Conservation (phyloP, 495 filamentous ascomycete genomes). For the Lophiostoma macrostomum region DNA sequence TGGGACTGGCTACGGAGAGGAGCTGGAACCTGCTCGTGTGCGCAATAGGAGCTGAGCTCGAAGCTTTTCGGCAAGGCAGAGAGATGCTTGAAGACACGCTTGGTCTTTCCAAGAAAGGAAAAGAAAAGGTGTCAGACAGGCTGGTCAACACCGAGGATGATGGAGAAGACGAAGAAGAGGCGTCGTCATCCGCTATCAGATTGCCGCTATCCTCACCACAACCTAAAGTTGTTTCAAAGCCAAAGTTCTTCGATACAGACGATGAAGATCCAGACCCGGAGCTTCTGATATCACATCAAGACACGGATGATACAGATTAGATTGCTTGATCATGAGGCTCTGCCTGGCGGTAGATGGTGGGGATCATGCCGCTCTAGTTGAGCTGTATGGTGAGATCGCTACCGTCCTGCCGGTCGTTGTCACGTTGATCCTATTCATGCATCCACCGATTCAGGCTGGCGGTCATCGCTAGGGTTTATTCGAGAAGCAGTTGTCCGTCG, state of each 20-base stretch:
- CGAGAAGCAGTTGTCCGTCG: too few species aligned
- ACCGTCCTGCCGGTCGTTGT: too few species aligned
- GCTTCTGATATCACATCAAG: conserved; percentile 47
- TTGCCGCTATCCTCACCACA: conserved; percentile 11
- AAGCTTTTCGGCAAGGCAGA: conserved; percentile 72
- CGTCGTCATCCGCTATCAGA: conserved; percentile 20
- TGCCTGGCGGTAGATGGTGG: too few species aligned
- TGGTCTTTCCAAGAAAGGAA: conserved; percentile 9
- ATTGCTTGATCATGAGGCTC: neutral
- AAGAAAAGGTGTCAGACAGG: conserved; percentile 12
- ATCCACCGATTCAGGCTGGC: too few species aligned
- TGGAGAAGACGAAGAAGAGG: conserved; percentile 16
- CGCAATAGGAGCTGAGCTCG: conserved; percentile 82
- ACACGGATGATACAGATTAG: conserved; percentile 35
- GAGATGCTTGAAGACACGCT: conserved; percentile 59
- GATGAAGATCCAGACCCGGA: conserved; percentile 41
- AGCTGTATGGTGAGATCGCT: too few species aligned
- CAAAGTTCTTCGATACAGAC: conserved; percentile 29
- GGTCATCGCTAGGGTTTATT: too few species aligned
- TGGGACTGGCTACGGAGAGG: conserved; percentile 59
- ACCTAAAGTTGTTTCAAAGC: neutral
- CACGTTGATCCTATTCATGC: too few species aligned
- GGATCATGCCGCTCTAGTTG: too few species aligned
- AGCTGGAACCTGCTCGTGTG: conserved; percentile 87
- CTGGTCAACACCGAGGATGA: conserved; percentile 16